Conservation (phyloP, 352 stramenopile species). For the Phytophthora melonis region DNA sequence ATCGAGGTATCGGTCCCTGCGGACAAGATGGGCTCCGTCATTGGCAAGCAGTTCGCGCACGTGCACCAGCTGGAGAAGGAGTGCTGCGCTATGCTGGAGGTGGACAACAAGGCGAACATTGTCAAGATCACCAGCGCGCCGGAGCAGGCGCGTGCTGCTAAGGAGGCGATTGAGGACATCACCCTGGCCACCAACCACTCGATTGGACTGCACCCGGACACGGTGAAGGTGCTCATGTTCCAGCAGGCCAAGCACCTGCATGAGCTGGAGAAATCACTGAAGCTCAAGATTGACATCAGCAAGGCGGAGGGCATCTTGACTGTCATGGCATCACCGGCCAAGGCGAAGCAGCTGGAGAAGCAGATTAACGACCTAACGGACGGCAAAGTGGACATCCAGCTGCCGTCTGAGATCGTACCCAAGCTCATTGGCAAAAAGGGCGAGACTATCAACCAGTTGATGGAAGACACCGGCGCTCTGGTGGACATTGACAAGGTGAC, state of each 20-base stretch:
- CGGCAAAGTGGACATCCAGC: constrained; percentile 62
- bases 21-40: constrained; percentile 71
- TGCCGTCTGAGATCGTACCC: constrained; percentile 79
- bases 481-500: constrained; percentile 85
- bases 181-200: constrained; percentile 69
- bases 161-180: constrained; percentile 72
- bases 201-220: constrained; percentile 81
- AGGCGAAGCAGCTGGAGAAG: constrained; percentile 60
- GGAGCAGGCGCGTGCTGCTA: constrained; percentile 49
- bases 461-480: constrained; percentile 79
- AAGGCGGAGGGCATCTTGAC: constrained; percentile 73
- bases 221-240: constrained; percentile 80
- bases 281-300: constrained; percentile 79
- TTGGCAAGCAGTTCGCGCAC: constrained; percentile 72
- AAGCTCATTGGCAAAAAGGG: constrained; percentile 90
- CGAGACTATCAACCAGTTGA: constrained; percentile 86
- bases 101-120: constrained; percentile 64
- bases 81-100: constrained; percentile 68
- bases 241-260: constrained; percentile 81
- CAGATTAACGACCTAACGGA: constrained; percentile 64
- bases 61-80: constrained; percentile 69
- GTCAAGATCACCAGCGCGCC: constrained; percentile 66
- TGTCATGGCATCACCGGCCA: constrained; percentile 58
- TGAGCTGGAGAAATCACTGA: constrained; percentile 63
- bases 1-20: constrained; percentile 64